Base-by-base conservation (phyloP, 2,329 filamentous ascomycete species). In the Cercospora zeina region DNA sequence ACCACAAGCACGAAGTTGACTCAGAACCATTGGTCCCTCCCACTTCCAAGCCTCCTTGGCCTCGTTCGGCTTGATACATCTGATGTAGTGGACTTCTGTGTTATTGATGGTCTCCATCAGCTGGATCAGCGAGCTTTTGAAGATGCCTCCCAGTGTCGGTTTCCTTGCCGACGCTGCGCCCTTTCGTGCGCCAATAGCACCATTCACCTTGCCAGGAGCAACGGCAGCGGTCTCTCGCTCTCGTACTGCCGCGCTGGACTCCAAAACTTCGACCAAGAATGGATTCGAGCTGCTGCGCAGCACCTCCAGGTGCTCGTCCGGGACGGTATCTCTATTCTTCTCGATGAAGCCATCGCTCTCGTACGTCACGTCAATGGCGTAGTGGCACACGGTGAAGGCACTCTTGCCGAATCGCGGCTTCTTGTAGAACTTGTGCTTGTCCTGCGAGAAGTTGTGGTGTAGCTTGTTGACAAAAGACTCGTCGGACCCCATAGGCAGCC, bases 281-380 rank as follows among this genome's bases (percentile, higher is more conserved):
- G 81, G 80, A 77, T 97, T 99, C 33, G 85, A 88, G 0, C 92
- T 96, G 56, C 87, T 87, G 69, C 87, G 89, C 67, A 99, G 83
- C 37, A 99, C 89, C 62, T 95, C 92, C 87, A 99, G 90, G 75
- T 97, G 95, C 79, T 99, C 95, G 74, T 99, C 95, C 5, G 95
- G 95, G 51, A 99, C 95, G 19, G 96, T 99, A 77, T 99, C 95
- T 76, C 95, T 87, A 78, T 99, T 99, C 85, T 99, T 99, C 77
- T 99, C 96, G 72, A 99, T 97, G 79, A 99, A 99, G 51, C 95
- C 95, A 71, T 99, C 95, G 1, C 93, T 97, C 77, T 99, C 95
- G 75, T 99, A 99, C 16, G 93, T 97, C 70, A 99, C 95, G 72
- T 99, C 95, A 61, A 99, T 84, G 57, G 95, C 95, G 78, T 99